phyloP scores from a whole-genome alignment of 192 early-diverging fungal genomes.

The Linnemannia elongata region DNA sequence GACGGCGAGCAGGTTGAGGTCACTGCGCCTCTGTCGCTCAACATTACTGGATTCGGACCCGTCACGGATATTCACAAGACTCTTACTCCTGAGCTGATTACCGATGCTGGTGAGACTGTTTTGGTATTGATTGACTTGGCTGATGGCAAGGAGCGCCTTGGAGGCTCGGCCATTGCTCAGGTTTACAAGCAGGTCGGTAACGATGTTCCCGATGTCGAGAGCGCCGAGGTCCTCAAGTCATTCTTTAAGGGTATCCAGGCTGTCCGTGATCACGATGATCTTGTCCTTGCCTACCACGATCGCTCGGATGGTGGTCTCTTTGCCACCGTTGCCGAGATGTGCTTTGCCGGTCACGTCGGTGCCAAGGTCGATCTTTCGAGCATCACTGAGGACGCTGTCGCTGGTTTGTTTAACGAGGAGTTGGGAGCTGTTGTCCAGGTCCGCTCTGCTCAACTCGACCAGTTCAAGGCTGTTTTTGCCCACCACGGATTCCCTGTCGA shows the following conservation, averaged over 20 bases:
- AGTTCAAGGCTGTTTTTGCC: slow-evolving; percentile 64
- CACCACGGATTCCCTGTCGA: slow-evolving; percentile 67
- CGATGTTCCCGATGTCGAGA: slow-evolving; percentile 90
- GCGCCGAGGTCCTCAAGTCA: slow-evolving; percentile 71
- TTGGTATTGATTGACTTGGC: slow-evolving; percentile 93
- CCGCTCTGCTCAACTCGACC: slow-evolving; percentile 66
- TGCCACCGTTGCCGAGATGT: slow-evolving; percentile 94
- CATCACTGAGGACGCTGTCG: slow-evolving; percentile 61
- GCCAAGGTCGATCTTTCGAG: slow-evolving; percentile 75
- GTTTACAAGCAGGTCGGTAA: slow-evolving; percentile 89
- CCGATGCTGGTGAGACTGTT: slow-evolving; percentile 62
- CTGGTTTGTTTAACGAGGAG: slow-evolving; percentile 95
- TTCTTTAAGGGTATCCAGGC: slow-evolving; percentile 87
- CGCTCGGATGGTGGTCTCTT: slow-evolving; percentile 98
- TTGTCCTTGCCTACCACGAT: slow-evolving; percentile 97
- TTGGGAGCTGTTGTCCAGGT: slow-evolving; percentile 97
- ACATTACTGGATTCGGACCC: slow-evolving; percentile 93
- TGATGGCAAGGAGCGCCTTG: slow-evolving; percentile 86
- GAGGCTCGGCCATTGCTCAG: slow-evolving; percentile 95
- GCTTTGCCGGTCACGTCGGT: slow-evolving; percentile 94
- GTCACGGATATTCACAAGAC: slow-evolving; percentile 90
- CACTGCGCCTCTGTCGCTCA: slow-evolving; percentile 92
- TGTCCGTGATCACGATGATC: slow-evolving; percentile 58
- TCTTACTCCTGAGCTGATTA: slow-evolving; percentile 88
- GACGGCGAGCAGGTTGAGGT: slow-evolving; percentile 69